Conservation (phyloP, 257 asterid genomes). For the Fraxinus anomala region DNA sequence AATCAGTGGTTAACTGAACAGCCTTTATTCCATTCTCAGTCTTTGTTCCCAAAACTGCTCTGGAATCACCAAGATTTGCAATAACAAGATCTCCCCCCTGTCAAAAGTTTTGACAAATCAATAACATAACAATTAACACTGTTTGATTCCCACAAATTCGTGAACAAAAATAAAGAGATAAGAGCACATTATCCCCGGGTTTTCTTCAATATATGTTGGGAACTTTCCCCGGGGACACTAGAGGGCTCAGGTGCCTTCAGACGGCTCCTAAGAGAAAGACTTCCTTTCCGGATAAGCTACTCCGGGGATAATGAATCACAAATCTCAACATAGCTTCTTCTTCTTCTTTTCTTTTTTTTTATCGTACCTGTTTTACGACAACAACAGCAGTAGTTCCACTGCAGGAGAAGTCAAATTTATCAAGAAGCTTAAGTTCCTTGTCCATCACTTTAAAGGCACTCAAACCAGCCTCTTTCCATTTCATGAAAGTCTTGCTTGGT, state of each 20-base stretch:
- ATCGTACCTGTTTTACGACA: constrained; percentile 63
- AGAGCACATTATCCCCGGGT: background rate
- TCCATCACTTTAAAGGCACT: constrained; percentile 69
- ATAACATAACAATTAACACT: background rate
- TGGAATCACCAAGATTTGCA: constrained; percentile 87
- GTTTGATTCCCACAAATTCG: background rate
- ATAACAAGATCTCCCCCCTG: constrained; percentile 69
- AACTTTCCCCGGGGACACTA: too few species aligned
- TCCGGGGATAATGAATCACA: background rate
- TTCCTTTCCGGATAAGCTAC: background rate
- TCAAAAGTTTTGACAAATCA: background rate
- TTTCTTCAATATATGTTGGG: background rate
- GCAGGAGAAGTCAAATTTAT: constrained; percentile 56
- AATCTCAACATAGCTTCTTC: background rate
- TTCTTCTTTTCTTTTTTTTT: too few species aligned
- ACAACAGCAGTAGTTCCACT: constrained; percentile 79
- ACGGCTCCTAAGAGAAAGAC: too few species aligned
- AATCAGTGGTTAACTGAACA: constrained; percentile 71
- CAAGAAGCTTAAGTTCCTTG: constrained; percentile 55
- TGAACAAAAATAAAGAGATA: background rate
- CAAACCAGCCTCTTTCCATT: constrained; percentile 69
- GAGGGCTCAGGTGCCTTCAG: too few species aligned
- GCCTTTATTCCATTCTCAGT: constrained; percentile 50
- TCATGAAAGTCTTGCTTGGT: constrained; percentile 39
- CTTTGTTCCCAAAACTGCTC: constrained; percentile 73